These are phyloP conservation scores for Colletotrichum spinosum DNA, from an alignment of 2,329 filamentous ascomycete species.

Conservation along the genomic window DNA sequence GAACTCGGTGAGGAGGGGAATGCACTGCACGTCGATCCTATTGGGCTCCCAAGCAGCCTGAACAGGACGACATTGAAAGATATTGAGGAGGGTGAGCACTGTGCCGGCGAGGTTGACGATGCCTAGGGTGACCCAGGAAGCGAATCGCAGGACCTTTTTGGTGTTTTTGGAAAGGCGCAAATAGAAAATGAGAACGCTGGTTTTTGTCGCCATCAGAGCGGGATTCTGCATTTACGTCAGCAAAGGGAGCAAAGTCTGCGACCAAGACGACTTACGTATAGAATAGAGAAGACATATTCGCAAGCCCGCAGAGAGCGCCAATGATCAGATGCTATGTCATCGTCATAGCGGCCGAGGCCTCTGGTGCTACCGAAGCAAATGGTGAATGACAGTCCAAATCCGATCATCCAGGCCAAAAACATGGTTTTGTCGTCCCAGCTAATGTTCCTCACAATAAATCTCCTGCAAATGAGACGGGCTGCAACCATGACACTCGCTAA, in stretches of 20 bases:
- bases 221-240: conserved; percentile 72
- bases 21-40: conserved; percentile 55
- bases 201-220: conserved; percentile 90
- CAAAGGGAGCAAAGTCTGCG: not conserved
- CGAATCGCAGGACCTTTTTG: conserved; percentile 79
- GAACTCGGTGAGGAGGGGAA: conserved; percentile 71
- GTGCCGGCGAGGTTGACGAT: conserved; percentile 84
- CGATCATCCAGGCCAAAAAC: conserved; percentile 79
- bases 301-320: conserved; percentile 64
- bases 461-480: conserved; percentile 78
- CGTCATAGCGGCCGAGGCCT: conserved; percentile 77
- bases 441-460: conserved; percentile 77
- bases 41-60: conserved; percentile 71
- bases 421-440: conserved; percentile 87
- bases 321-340: conserved; percentile 64
- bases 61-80: conserved; percentile 86
- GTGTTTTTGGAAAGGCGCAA: conserved; percentile 83
- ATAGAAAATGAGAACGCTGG: conserved; percentile 93
- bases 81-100: conserved; percentile 86
- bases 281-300: conserved; percentile 74
- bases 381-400: conserved; percentile 74
- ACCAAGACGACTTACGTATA: conserved; percentile 62
- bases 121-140: conserved; percentile 82
- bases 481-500: conserved; percentile 81
- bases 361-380: conserved; percentile 73